phyloP scores from a whole-genome alignment of 257 asterid species.

The Lithospermum erythrorhizon region DNA sequence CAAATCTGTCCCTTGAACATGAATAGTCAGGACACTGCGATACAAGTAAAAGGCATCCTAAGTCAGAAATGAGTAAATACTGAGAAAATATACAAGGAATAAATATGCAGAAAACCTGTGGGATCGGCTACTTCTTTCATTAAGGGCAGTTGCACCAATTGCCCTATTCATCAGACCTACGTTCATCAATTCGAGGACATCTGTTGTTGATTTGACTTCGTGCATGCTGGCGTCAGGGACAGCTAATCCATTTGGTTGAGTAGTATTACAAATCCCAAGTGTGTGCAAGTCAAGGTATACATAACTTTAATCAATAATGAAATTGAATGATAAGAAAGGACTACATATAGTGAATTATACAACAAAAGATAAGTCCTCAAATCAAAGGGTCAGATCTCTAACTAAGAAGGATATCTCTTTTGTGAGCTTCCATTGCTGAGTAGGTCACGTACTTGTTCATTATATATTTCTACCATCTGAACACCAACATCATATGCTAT shows the following conservation, averaged over 20 bases:
- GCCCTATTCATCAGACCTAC: conserved; percentile 22
- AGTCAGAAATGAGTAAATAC: no score
- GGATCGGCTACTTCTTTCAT: conserved; percentile 54
- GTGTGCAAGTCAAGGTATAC: conserved; percentile 14
- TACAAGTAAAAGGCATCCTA: no score
- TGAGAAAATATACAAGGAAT: no score
- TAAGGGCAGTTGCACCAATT: conserved; percentile 42
- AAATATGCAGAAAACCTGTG: conserved; percentile 28
- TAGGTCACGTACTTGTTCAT: conserved; percentile 54
- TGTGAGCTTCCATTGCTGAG: conserved; percentile 30
- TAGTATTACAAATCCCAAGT: conserved; percentile 11
- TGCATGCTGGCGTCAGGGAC: conserved; percentile 19
- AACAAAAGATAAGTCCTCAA: no score
- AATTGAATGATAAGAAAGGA: no score
- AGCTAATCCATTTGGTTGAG: conserved; percentile 12
- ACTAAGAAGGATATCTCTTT: conserved; percentile 37
- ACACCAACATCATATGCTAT: conserved; percentile 34
- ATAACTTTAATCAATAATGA: background rate
- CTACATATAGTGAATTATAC: no score
- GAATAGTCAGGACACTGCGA: no score
- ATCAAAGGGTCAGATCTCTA: no score
- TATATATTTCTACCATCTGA: conserved; percentile 8
- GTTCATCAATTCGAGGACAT: conserved; percentile 45
- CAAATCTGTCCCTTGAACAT: no score
- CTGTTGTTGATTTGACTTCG: conserved; percentile 29